Percentiles rank a stretch among this genome's conserved stretches.
phyloP scores from a whole-genome alignment of 2,329 filamentous ascomycete species.

The Periconia sp. region DNA sequence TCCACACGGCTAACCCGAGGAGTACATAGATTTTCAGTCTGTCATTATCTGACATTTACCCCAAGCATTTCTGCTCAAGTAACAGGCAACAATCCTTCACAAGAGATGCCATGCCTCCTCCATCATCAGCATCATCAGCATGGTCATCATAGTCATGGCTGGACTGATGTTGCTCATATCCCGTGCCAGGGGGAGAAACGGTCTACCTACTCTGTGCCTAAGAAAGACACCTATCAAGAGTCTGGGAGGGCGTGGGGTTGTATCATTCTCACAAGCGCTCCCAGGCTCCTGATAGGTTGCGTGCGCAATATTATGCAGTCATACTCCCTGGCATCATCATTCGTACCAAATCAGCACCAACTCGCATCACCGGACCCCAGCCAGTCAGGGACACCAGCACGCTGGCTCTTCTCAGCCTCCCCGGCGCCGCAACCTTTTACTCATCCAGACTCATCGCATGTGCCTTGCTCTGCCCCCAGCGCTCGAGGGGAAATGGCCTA shows the following conservation, averaged over 20 bases:
- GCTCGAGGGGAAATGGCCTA: neutral
- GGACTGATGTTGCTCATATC: neutral
- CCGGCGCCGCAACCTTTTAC: neutral
- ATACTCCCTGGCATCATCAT: neutral
- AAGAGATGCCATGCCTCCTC: neutral
- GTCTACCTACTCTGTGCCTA: neutral
- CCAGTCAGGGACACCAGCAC: neutral
- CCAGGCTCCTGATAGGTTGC: no score
- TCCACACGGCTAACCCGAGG: neutral
- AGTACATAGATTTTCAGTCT: neutral
- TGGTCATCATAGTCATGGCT: neutral
- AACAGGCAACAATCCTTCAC: neutral
- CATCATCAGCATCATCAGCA: neutral
- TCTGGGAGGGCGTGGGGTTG: neutral
- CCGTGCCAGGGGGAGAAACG: neutral
- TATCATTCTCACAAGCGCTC: neutral
- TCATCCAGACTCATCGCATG: neutral
- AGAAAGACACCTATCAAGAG: neutral
- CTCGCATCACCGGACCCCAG: no score
- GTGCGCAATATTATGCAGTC: neutral
- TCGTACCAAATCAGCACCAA: neutral
- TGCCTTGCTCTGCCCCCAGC: no score
- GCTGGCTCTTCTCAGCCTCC: neutral
- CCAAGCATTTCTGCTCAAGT: no score
- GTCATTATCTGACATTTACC: neutral